Evolutionary conservation across 2,329 filamentous ascomycete species (phyloP).

Genomic region (Colletotrichum echinochloae): DNA sequence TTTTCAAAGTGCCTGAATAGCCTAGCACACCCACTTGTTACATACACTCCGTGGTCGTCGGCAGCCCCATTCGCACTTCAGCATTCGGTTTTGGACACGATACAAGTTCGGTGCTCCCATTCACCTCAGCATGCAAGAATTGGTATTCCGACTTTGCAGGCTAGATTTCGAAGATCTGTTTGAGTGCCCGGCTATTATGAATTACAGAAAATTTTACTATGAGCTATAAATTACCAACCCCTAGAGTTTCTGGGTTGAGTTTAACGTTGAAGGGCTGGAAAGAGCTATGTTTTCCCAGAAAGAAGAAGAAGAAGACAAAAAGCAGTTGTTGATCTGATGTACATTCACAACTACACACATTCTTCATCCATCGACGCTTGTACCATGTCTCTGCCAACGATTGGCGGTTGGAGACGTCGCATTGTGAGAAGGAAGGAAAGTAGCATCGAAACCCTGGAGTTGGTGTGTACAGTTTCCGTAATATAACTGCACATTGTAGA

Average conservation of each 20-base stretch:
- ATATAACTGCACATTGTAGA: no score
- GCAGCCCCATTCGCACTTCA: background rate
- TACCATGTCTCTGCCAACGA: background rate
- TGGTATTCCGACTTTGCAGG: no score
- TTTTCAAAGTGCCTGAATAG: background rate
- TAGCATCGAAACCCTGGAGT: background rate
- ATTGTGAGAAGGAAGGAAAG: no score
- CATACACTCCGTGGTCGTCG: background rate
- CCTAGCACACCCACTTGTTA: background rate
- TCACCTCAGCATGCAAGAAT: background rate
- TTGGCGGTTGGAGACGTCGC: background rate
- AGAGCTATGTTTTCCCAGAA: background rate
- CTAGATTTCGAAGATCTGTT: background rate
- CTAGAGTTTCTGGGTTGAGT: background rate
- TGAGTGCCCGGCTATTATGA: background rate
- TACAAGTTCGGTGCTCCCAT: background rate
- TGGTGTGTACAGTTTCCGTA: background rate
- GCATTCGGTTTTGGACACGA: background rate
- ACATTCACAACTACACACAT: background rate
- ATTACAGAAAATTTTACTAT: background rate
- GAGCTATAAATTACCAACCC: background rate
- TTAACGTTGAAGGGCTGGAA: no score
- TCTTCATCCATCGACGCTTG: background rate
- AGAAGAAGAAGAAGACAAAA: background rate
- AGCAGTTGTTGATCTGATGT: background rate